These are phyloP conservation scores for Colletotrichum sp. DNA, from an alignment of 2,329 filamentous ascomycete genomes.

Conservation along the genomic window DNA sequence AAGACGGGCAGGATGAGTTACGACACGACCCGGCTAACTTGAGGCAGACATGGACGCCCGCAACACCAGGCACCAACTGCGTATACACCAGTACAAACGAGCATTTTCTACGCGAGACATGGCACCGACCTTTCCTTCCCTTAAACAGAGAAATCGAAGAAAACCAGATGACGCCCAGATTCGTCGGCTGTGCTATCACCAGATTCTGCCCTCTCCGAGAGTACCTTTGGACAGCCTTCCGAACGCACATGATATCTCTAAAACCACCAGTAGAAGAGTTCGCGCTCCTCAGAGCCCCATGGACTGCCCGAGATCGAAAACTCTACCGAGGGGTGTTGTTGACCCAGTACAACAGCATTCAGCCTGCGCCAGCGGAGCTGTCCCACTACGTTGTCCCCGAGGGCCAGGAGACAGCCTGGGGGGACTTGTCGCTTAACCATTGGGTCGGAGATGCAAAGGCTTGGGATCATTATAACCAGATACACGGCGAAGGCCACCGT, in stretches of 20 bases:
- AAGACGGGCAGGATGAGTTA: neutral
- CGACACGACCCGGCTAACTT: neutral
- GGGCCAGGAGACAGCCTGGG: neutral
- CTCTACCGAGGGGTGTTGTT: neutral
- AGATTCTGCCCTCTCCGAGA: neutral
- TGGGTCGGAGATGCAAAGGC: neutral
- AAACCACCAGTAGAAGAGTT: neutral
- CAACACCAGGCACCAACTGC: neutral
- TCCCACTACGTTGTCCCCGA: neutral
- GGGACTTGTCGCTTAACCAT: neutral
- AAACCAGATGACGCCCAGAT: neutral
- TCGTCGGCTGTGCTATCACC: fast-evolving
- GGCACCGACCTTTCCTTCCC: neutral
- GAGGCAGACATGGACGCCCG: neutral
- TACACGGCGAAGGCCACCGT: neutral
- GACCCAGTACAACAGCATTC: neutral
- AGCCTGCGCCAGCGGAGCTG: neutral
- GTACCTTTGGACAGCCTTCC: neutral
- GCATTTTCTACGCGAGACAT: neutral
- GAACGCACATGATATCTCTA: neutral
- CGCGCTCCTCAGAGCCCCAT: neutral
- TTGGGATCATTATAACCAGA: neutral
- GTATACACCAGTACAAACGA: neutral
- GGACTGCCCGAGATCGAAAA: neutral
- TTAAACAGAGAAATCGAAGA: neutral